Evolutionary conservation across 352 stramenopile species (phyloP).

Genomic region (Phytophthora foliorum): DNA sequence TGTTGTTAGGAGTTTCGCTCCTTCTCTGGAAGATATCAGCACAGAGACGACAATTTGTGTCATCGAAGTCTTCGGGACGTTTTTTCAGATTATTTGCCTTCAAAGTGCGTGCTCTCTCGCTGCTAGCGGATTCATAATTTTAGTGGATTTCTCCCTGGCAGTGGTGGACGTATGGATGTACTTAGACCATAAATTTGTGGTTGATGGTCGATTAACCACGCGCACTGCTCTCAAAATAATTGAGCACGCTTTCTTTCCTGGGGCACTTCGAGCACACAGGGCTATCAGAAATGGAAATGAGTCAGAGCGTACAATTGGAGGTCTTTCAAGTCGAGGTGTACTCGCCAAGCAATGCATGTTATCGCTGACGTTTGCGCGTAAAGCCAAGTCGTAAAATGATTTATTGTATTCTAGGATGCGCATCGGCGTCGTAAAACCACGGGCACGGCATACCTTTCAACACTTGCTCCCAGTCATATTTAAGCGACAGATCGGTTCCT

Average conservation of each 20-base stretch:
- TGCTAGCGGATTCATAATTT: constrained; percentile 29
- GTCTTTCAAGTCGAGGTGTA: not conserved
- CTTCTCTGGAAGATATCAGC: constrained; percentile 41
- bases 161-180: constrained; percentile 31
- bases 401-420: too few species aligned
- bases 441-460: too few species aligned
- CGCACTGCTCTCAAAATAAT: constrained; percentile 36
- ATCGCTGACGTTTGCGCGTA: too few species aligned
- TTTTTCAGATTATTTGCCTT: constrained; percentile 43
- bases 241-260: constrained; percentile 24
- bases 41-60: constrained; percentile 50
- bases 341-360: too few species aligned
- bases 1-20: constrained; percentile 28
- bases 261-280: constrained; percentile 12
- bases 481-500: too few species aligned
- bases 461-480: too few species aligned
- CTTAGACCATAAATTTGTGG: constrained; percentile 35
- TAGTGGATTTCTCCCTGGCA: constrained; percentile 27
- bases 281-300: not conserved
- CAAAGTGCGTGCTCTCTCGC: constrained; percentile 21
- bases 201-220: constrained; percentile 14
- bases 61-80: constrained; percentile 37
- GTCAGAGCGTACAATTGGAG: not conserved
- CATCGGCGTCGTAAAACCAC: too few species aligned
- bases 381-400: too few species aligned